These are phyloP conservation scores for Cinnamomum micranthum DNA, from an alignment of 164 flowering plant genomes.

Conservation along the genomic window DNA sequence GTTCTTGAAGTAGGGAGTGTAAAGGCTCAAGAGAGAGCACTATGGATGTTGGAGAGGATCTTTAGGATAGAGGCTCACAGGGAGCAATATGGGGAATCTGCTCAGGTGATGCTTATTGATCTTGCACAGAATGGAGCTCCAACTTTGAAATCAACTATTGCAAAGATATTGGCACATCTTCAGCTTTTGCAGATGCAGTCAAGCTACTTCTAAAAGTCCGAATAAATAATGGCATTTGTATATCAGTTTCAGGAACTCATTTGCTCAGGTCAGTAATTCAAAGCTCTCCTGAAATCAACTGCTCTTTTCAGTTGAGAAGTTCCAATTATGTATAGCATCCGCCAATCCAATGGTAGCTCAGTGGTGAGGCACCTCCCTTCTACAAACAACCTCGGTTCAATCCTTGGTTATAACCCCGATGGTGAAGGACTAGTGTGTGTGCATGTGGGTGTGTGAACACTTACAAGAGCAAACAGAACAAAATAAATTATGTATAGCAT, in stretches of 20 bases:
- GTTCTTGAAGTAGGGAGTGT: constrained; percentile 43
- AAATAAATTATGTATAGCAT: background rate
- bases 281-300: background rate
- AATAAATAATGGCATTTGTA: background rate
- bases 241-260: background rate
- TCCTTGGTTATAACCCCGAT: no score
- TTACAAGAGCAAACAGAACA: no score
- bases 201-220: constrained; percentile 53
- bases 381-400: no score
- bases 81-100: constrained; percentile 51
- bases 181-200: constrained; percentile 78
- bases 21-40: constrained; percentile 65
- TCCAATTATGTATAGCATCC: background rate
- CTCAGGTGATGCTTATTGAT: constrained; percentile 62
- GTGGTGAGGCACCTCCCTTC: no score
- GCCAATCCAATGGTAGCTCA: no score
- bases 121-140: constrained; percentile 67
- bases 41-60: constrained; percentile 74
- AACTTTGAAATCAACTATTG: constrained; percentile 44
- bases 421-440: no score
- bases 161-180: constrained; percentile 71
- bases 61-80: constrained; percentile 52
- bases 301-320: background rate
- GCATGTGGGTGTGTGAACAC: no score
- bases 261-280: background rate